Base-by-base conservation (phyloP, 495 filamentous ascomycete species). In the Usnea hakonensis region DNA sequence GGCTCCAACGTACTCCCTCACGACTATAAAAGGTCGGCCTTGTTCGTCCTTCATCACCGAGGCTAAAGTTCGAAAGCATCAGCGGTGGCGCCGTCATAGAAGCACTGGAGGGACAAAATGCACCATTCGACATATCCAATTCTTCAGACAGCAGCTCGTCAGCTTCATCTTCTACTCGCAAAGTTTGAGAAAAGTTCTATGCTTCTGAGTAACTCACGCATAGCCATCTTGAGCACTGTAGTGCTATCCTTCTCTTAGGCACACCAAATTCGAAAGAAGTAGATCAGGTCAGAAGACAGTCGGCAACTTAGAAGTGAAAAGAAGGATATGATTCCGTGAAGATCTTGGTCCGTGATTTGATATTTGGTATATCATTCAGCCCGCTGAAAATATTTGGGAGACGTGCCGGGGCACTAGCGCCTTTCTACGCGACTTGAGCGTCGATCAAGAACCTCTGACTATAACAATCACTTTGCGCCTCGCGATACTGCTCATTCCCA, bases 1-100 rank as follows among this genome's bases (percentile, higher is more conserved):
- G 64, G 66, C 61, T 64, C 64, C 55, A 66, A 85, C 90, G 76
- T 83, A 96, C 92, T 99, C 94, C 86, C 94, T 85, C 65, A 99
- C 94, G 63, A 99, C 87, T 70, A 99, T 97, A 73, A 99, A 97
- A 48, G 95, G 94, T 70, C 94, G 85, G 63, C 94, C 94, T 72
- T 91, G 86, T 77, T 99, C 94, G 84, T 99, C 94, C 79, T 87
- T 86, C 79, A 89, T 79, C 75, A 90, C 79, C 75, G 83, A 81
- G 65, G 87, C 87, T 88, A 72, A 70, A 69, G 56, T 52, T 52
- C 48, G 28, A 66, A 62, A 63, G 64, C 44, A 68, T 79, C 54
- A 79, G 70, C 61, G 64, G 61, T 40, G n/a, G 17, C 30, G n/a
- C 8, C 53, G 40, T 36, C 30, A 50, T 33, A 4, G 32, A 14